Percentiles rank a stretch among this genome's conserved stretches.
phyloP scores from a whole-genome alignment of 73 alveolate species.

The Urostyla sp. region DNA sequence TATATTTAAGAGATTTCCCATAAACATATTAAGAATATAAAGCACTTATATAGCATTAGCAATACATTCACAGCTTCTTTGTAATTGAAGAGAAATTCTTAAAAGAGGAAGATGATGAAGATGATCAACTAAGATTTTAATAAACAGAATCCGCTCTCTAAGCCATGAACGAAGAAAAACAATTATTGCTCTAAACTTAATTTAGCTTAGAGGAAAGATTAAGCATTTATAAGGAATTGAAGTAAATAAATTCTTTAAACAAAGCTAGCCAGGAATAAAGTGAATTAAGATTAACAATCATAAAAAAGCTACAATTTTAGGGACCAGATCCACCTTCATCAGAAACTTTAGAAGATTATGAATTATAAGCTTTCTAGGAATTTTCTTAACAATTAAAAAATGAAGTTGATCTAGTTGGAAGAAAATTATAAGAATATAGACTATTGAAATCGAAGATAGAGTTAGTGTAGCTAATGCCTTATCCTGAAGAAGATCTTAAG shows the following conservation, averaged over 20 bases:
- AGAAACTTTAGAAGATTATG: not conserved
- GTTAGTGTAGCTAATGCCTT: constrained; percentile 19
- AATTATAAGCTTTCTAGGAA: not conserved
- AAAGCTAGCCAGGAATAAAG: too few relatives aligned
- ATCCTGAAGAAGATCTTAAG: constrained; percentile 24
- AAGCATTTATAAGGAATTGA: too few relatives aligned
- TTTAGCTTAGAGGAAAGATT: too few relatives aligned
- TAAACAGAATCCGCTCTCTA: too few relatives aligned
- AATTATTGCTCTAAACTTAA: too few relatives aligned
- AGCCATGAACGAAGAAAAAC: too few relatives aligned
- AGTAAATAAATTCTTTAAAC: too few relatives aligned
- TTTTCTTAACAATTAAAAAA: constrained; percentile 3
- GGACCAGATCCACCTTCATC: constrained; percentile 31
- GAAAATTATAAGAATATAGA: constrained; percentile 27
- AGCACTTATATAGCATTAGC: constrained; percentile 13
- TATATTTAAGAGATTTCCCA: constrained; percentile 27
- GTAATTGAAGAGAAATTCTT: not conserved
- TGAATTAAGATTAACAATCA: constrained; percentile 6
- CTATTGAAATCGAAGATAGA: not conserved
- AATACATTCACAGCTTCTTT: not conserved
- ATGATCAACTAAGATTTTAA: too few relatives aligned
- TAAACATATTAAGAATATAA: constrained; percentile 21
- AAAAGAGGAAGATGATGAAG: constrained; percentile 40
- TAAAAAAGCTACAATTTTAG: constrained; percentile 10
- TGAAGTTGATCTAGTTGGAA: not conserved